Evolutionary conservation across 1,284 basidiomycete genomes (phyloP).

Genomic region (Thelephora terrestris): DNA sequence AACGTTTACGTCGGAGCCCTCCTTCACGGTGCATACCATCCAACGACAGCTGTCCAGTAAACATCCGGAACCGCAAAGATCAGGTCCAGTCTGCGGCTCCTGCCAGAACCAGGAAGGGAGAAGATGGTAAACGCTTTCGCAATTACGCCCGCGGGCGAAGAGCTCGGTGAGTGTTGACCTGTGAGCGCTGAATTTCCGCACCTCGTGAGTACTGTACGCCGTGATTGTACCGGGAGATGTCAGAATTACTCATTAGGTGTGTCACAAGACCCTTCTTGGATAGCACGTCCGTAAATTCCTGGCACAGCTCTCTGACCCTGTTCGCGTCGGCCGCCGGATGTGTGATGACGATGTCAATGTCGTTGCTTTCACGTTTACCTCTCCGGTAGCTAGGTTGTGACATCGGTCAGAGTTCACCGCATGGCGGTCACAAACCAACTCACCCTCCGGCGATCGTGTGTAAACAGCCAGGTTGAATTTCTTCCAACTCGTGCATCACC

Average conservation of each 20-base stretch:
- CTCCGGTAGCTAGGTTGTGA: conserved; percentile 49
- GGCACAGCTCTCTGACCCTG: conserved; percentile 40
- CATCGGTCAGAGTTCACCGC: conserved; percentile 1
- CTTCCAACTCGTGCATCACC: conserved; percentile 47
- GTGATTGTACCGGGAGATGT: not conserved
- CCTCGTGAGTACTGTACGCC: not conserved
- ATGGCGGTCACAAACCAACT: conserved; percentile 12
- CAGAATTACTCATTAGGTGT: conserved; percentile 52
- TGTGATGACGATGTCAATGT: conserved; percentile 74
- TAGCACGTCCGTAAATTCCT: conserved; percentile 40
- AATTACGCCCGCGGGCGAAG: conserved; percentile 50
- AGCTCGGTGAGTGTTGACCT: conserved; percentile 42
- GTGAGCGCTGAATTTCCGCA: conserved; percentile 35
- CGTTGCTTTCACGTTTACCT: conserved; percentile 63
- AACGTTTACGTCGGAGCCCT: not conserved
- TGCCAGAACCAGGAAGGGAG: conserved; percentile 34
- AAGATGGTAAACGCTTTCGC: conserved; percentile 68
- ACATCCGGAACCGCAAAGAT: conserved; percentile 59
- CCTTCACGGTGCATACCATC: conserved; percentile 41
- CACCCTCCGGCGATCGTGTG: conserved; percentile 67
- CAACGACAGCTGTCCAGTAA: conserved; percentile 73
- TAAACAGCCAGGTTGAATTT: conserved; percentile 47
- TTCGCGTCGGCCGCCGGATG: conserved; percentile 35
- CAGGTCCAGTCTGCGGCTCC: conserved; percentile 55
- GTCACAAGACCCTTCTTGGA: conserved; percentile 52